Evolutionary conservation across 164 flowering plant genomes (phyloP).

Genomic region (Paratinospora sagittata): DNA sequence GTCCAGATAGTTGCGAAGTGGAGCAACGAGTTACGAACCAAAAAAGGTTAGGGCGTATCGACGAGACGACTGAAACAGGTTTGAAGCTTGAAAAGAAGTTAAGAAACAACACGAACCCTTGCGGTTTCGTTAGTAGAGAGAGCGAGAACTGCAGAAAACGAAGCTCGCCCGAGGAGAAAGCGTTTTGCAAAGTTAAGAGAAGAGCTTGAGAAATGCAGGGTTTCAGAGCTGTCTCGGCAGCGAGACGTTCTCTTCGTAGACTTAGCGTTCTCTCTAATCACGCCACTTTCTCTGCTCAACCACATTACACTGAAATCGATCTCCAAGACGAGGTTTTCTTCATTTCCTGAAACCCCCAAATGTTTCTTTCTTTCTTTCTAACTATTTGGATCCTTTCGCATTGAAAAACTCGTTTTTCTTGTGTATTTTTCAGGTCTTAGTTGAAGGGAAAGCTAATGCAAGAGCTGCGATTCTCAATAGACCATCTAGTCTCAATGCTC

Average conservation of each 20-base stretch:
- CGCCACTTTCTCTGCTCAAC: conserved; percentile 44
- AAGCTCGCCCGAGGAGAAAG: background rate
- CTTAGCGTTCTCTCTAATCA: conserved; percentile 19
- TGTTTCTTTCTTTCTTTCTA: too few species aligned
- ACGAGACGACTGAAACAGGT: too few species aligned
- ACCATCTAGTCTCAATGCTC: conserved; percentile 71
- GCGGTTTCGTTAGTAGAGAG: too few species aligned
- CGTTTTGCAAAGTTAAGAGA: too few species aligned
- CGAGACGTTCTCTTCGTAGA: conserved; percentile 27
- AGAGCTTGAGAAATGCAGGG: conserved; percentile 39
- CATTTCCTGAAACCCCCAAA: background rate
- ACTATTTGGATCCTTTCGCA: too few species aligned
- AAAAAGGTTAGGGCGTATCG: too few species aligned
- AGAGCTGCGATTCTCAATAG: conserved; percentile 80
- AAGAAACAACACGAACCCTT: too few species aligned
- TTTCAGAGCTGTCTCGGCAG: conserved; percentile 21
- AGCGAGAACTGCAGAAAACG: too few species aligned
- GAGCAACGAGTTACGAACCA: too few species aligned
- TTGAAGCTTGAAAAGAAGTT: too few species aligned
- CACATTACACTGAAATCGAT: conserved; percentile 35
- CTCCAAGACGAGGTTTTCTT: conserved; percentile 37
- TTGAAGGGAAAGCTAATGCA: conserved; percentile 72
- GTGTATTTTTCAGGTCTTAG: conserved; percentile 52
- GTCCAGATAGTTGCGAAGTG: too few species aligned
- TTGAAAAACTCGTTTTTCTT: background rate